These are phyloP conservation scores for Metarhizium album DNA, from an alignment of 2,329 filamentous ascomycete genomes.

Conservation along the genomic window DNA sequence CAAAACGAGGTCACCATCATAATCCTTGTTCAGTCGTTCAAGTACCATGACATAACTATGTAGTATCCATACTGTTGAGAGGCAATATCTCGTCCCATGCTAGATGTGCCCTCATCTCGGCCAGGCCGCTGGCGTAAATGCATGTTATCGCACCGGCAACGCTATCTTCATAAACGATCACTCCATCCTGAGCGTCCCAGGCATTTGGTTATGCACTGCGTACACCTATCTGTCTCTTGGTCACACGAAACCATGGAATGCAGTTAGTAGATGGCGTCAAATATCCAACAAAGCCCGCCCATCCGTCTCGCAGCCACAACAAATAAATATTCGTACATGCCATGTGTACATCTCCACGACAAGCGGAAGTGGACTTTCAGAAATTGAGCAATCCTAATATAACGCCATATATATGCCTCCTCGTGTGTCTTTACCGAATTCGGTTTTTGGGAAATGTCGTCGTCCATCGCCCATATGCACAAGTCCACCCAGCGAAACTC, in stretches of 20 bases:
- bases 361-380: neutral
- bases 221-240: neutral
- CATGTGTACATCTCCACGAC: neutral
- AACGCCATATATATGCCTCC: neutral
- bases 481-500: neutral
- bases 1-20: conserved; percentile 30
- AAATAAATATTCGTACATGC: neutral
- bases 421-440: neutral
- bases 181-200: neutral
- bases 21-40: neutral
- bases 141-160: neutral
- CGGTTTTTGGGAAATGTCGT: neutral
- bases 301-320: neutral
- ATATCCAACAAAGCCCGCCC: neutral
- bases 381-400: neutral
- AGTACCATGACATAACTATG: too few relatives aligned
- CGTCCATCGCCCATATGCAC: neutral
- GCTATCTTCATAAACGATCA: neutral
- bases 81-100: too few relatives aligned
- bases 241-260: neutral
- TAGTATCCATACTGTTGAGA: too few relatives aligned
- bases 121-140: neutral
- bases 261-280: neutral
- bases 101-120: neutral
- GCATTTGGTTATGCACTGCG: neutral